These are phyloP conservation scores for Macrolepiota dolichaula DNA, from an alignment of 768 basidiomycete species.

Conservation along the genomic window DNA sequence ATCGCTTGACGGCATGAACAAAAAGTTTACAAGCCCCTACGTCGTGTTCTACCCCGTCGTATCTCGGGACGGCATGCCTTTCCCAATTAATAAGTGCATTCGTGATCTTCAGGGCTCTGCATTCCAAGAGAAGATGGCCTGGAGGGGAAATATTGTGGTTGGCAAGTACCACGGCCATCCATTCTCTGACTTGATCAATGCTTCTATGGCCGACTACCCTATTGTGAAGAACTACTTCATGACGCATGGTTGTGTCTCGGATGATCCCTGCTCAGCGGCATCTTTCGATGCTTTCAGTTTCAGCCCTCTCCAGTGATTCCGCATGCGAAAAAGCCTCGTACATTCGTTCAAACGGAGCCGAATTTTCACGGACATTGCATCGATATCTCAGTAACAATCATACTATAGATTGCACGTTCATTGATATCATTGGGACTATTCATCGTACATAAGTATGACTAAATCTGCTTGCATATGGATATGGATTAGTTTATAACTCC, in stretches of 20 bases:
- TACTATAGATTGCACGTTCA: slow-evolving; percentile 2
- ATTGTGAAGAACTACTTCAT: slow-evolving; percentile 77
- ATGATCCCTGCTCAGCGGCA: slow-evolving; percentile 20
- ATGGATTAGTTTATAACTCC: slow-evolving; percentile 30
- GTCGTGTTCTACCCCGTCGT: slow-evolving; percentile 76
- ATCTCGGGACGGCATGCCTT: slow-evolving; percentile 78
- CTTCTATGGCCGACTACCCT: slow-evolving; percentile 82
- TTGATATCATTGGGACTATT: not conserved
- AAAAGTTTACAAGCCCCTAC: slow-evolving; percentile 75
- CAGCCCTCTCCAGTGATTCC: slow-evolving; percentile 2
- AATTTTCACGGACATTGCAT: not conserved
- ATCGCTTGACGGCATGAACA: slow-evolving; percentile 76
- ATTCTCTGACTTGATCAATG: slow-evolving; percentile 60
- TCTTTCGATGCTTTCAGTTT: slow-evolving; percentile 5
- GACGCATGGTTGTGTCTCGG: slow-evolving; percentile 56
- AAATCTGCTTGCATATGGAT: slow-evolving; percentile 4
- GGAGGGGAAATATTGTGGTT: slow-evolving; percentile 78
- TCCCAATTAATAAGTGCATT: slow-evolving; percentile 75
- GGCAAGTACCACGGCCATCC: slow-evolving; percentile 64
- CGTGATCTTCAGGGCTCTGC: slow-evolving; percentile 67
- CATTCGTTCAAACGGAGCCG: not conserved
- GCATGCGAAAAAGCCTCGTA: not conserved
- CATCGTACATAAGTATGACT: slow-evolving; percentile 1
- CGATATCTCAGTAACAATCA: not conserved
- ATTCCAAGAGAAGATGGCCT: slow-evolving; percentile 62